These are phyloP conservation scores for Phyllosticta ampelicida DNA, from an alignment of 2,329 filamentous ascomycete genomes.

Conservation along the genomic window DNA sequence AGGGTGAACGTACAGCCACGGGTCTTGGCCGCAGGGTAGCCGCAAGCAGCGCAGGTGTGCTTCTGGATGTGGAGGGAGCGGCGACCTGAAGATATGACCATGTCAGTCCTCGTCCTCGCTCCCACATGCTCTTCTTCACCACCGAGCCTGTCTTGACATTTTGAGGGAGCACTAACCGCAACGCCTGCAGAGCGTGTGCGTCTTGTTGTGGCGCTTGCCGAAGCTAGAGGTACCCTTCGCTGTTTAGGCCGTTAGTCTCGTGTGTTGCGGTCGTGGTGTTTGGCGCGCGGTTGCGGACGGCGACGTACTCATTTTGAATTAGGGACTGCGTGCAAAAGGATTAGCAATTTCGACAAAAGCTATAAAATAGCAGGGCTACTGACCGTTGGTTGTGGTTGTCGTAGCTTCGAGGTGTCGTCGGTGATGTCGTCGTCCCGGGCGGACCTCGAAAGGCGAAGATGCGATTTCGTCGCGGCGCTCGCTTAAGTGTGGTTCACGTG, in stretches of 20 bases:
- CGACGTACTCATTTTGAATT: constrained; percentile 49
- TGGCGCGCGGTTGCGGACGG: neutral
- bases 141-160: constrained; percentile 8
- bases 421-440: constrained; percentile 9
- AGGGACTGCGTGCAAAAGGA: constrained; percentile 28
- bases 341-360: neutral
- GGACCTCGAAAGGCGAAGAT: constrained; percentile 1
- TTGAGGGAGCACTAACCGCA: constrained; percentile 62
- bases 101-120: constrained; percentile 24
- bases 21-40: constrained; percentile 94
- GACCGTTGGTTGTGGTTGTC: constrained; percentile 9
- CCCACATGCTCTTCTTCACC: neutral
- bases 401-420: constrained; percentile 12
- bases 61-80: constrained; percentile 99
- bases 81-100: constrained; percentile 50
- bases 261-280: constrained; percentile 15
- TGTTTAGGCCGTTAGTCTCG: constrained; percentile 40
- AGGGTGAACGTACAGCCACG: constrained; percentile 81
- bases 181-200: constrained; percentile 96
- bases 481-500: no score
- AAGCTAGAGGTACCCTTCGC: constrained; percentile 64
- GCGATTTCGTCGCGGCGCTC: neutral
- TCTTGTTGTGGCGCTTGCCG: constrained; percentile 89
- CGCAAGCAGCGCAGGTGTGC: constrained; percentile 92
- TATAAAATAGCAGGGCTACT: neutral